Evolutionary conservation across 2,329 filamentous ascomycete genomes (phyloP), one percentile per base, ranked within the genome.

Genomic region (Pleurostoma richardsiae): DNA sequence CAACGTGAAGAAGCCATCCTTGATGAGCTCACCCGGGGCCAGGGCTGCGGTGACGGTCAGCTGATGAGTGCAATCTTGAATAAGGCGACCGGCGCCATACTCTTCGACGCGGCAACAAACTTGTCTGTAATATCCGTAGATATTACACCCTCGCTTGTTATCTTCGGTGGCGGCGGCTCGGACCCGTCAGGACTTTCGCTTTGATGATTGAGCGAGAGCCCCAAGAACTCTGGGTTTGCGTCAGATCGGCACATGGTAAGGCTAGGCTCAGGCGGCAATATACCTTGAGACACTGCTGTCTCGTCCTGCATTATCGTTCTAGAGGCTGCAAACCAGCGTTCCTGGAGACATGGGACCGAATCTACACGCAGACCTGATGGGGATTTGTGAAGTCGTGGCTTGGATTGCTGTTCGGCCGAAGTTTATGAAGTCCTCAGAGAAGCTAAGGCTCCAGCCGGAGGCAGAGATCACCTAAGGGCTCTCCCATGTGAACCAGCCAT

Each of bases 1-100:
- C 4, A 99, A 77, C 2, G 90, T 95, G 60, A 99, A 97, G 62
- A 82, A 83, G 40, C 87, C 88, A 89, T 97, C 91, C 70, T 96
- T 96, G 53, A 97, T 78, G 3, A 99, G 78, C 56, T 95, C 83
- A 30, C 94, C 94, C 6, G 87, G 82, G 41, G 79, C 69, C 48
- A 97, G 72, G 51, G 82, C 90, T 95, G 51, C 40, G 41, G 26
- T 42, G 19, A 26, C 28, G 27, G 52, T 68, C 39, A 52, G 50
- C 44, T 26, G 45, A 31, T 10, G 3, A 33, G 19, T 29, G 4
- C 11, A 30, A 11, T 33, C 44, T n/a, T 27, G 7, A n/a, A 42
- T 48, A 19, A 10, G 51, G 48, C 42, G 43, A 40, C 38, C 39
- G 41, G 42, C 42, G 52, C 54, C 73, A 44, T 63, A 84, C 81